Percentiles rank a stretch among this genome's conserved stretches.
phyloP scores from a whole-genome alignment of 768 basidiomycete species.

The Antrodiella citrinella region DNA sequence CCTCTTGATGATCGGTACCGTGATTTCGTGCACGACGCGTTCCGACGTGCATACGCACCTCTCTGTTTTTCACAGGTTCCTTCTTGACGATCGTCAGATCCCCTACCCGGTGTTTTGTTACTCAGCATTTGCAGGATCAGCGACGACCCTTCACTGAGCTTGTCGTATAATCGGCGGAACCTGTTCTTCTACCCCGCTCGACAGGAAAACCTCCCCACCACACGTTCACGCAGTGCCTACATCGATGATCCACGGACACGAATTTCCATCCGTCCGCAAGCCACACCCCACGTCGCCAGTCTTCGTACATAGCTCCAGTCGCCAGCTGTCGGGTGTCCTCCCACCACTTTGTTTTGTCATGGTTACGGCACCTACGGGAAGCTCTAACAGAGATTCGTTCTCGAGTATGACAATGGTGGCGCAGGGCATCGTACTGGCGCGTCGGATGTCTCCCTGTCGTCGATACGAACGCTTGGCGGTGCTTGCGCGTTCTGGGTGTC shows the following conservation, averaged over 20 bases:
- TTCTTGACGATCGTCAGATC: neutral
- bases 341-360: neutral
- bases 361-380: neutral
- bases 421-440: neutral
- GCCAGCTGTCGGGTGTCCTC: neutral
- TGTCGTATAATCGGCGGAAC: neutral
- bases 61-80: neutral
- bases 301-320: neutral
- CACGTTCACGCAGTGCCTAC: neutral
- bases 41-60: neutral
- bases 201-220: neutral
- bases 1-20: neutral
- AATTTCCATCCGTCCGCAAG: neutral
- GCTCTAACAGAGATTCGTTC: slow-evolving; percentile 4
- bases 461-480: neutral
- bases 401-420: slow-evolving; percentile 1
- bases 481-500: neutral
- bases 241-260: neutral
- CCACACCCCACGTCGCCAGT: neutral
- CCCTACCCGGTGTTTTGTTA: neutral
- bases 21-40: neutral
- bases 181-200: neutral
- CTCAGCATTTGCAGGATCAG: neutral
- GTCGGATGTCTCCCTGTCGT: slow-evolving; percentile 1
- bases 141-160: neutral